These are phyloP conservation scores for Leccinum rimulosum DNA, from an alignment of 768 basidiomycete species.

Conservation along the genomic window DNA sequence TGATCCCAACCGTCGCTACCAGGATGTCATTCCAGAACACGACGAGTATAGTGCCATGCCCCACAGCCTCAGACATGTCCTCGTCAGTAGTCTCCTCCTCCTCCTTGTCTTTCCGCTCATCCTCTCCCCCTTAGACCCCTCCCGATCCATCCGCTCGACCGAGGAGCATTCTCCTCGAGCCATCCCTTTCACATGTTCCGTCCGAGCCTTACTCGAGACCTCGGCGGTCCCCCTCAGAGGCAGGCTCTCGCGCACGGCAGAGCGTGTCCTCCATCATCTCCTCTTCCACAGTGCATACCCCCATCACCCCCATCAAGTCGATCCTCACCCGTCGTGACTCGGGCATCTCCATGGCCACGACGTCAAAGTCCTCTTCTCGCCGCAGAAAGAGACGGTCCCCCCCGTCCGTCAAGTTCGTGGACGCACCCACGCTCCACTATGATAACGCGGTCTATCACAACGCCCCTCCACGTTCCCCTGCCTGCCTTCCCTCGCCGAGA, in stretches of 20 bases:
- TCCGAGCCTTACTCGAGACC: constrained; percentile 21
- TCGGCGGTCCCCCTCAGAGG: constrained; percentile 20
- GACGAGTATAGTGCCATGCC: constrained; percentile 31
- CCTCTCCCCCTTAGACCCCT: constrained; percentile 19
- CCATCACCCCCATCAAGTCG: constrained; percentile 41
- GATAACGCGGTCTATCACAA: constrained; percentile 13
- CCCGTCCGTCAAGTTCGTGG: constrained; percentile 67
- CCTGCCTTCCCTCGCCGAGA: constrained; percentile 12
- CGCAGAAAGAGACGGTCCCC: constrained; percentile 33
- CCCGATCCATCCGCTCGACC: constrained; percentile 20
- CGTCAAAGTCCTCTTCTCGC: constrained; percentile 21
- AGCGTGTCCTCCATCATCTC: constrained; percentile 41
- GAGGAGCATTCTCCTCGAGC: constrained; percentile 31
- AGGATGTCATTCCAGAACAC: constrained; percentile 30
- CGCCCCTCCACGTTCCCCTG: constrained; percentile 13
- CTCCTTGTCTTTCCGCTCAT: constrained; percentile 7
- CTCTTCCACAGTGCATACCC: constrained; percentile 29
- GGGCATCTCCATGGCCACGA: constrained; percentile 43
- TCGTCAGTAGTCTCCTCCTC: constrained; percentile 21
- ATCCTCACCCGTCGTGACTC: constrained; percentile 55
- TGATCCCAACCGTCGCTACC: constrained; percentile 20
- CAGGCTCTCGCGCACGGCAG: constrained; percentile 28
- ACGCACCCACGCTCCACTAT: constrained; percentile 61
- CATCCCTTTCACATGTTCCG: constrained; percentile 6
- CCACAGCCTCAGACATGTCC: constrained; percentile 26